A percentile compares a stretch with the other conserved stretches of the same genome.
Conservation (phyloP, 2,329 filamentous ascomycete genomes). For the Samsoniella hepiali region DNA sequence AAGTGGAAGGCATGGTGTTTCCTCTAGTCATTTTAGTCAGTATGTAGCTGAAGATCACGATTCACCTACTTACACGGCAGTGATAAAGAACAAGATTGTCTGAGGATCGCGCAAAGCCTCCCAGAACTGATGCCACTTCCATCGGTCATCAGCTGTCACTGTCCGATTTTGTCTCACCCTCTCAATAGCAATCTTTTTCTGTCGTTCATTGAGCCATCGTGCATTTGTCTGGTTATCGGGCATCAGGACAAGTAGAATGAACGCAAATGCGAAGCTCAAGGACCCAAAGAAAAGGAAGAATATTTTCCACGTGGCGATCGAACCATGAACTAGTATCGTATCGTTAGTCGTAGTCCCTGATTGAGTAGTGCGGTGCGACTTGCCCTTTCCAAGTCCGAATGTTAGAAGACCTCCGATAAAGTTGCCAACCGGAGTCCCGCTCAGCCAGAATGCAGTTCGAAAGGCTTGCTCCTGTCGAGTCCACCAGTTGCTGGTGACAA, state of each 20-base stretch:
- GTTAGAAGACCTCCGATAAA: slow-evolving; percentile 7
- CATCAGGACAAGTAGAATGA: neutral
- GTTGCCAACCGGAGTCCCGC: slow-evolving; percentile 6
- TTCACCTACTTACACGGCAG: slow-evolving; percentile 5
- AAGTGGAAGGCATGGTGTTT: slow-evolving; percentile 10
- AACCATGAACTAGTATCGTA: neutral
- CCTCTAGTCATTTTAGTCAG: neutral
- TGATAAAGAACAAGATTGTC: slow-evolving; percentile 6
- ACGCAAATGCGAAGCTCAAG: neutral
- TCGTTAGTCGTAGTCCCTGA: neutral
- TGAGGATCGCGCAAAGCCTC: slow-evolving; percentile 15
- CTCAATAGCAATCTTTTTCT: slow-evolving; percentile 22
- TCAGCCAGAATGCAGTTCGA: slow-evolving; percentile 1
- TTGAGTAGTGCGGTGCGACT: neutral
- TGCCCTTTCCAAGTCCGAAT: slow-evolving; percentile 1
- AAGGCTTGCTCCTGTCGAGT: slow-evolving; percentile 6
- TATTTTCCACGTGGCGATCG: slow-evolving; percentile 7
- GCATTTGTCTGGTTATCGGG: slow-evolving; percentile 11
- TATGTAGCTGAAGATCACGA: neutral
- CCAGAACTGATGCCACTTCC: slow-evolving; percentile 21
- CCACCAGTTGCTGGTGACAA: slow-evolving; percentile 7
- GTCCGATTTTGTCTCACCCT: slow-evolving; percentile 9
- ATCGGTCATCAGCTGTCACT: slow-evolving; percentile 18
- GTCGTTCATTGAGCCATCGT: slow-evolving; percentile 1
- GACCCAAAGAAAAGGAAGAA: slow-evolving; percentile 5